Conservation (phyloP, 176 grass and related monocot species). For the bread wheat (Triticum aestivum) region DNA sequence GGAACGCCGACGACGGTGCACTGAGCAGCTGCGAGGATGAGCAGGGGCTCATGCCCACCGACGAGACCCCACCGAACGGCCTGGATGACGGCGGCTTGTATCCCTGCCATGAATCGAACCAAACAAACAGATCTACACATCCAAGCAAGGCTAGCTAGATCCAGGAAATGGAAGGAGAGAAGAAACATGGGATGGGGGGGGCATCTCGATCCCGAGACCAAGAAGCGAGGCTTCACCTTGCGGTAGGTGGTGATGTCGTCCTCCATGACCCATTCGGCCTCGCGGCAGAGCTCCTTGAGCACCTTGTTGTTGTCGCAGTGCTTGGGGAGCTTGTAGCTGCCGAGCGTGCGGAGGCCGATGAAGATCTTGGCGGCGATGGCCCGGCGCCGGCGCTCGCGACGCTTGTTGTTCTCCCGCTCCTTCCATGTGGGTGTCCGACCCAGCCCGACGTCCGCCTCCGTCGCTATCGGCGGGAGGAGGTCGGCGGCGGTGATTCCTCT, state of each 20-base stretch:
- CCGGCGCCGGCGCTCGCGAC: constrained; percentile 66
- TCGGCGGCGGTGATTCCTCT: too few species aligned
- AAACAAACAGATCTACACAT: too few species aligned
- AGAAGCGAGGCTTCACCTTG: constrained; percentile 44
- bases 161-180: background rate
- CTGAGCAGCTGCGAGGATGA: constrained; percentile 76
- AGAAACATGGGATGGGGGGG: background rate
- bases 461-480: background rate
- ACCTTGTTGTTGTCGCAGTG: constrained; percentile 99
- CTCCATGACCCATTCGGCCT: constrained; percentile 89
- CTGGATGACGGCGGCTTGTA: constrained; percentile 45
- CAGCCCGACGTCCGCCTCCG: constrained; percentile 33
- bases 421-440: constrained; percentile 88
- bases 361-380: constrained; percentile 98
- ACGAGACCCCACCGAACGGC: constrained; percentile 3
- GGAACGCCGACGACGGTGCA: constrained; percentile 57
- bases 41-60: constrained; percentile 68
- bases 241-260: constrained; percentile 95
- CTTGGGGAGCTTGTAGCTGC: constrained; percentile 94
- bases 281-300: constrained; percentile 89
- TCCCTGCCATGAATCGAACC: constrained; percentile 46
- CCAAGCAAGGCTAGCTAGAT: background rate
- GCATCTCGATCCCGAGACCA: background rate
- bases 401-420: constrained; percentile 99
- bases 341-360: constrained; percentile 67